Evolutionary conservation across 768 basidiomycete genomes (phyloP), one percentile per base, ranked within the genome.

Genomic region (Aureoboletus auriporus): DNA sequence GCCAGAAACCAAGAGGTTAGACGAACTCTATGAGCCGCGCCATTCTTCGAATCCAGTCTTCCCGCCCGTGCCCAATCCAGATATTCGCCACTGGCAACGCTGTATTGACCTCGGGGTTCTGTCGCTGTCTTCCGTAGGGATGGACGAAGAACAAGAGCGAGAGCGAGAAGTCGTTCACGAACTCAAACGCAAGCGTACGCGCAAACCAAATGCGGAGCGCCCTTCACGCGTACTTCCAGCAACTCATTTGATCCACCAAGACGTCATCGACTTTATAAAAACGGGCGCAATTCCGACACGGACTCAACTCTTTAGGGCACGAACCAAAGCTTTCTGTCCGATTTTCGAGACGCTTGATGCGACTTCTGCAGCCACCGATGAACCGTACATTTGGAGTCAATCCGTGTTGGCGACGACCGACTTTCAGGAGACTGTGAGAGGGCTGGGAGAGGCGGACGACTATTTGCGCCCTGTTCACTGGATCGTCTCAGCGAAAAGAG

Each of bases 401-500:
- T 31, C 26, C 7, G 30, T 60, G 8, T n/a, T 60, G 20, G 53
- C 35, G 2, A 63, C 61, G 1, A 27, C 17, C 6, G 58, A 63
- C 38, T 63, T 61, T 8, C 29, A 34, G 12, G 39, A 12, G 6
- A 58, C 55, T 0, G 43, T 55, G 17, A 8, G 10, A 10, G 17
- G 17, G 3, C 6, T 37, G 1, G 44, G 53, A 35, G 62, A 57
- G 17, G 38, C 40, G 8, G 65, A 70, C 20, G 66, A 70, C 37
- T 66, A 71, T 26, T 59, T 70, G 12, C 66, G 68, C 9, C 66
- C 73, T 0, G 71, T 75, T 34, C 63, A 72, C 28, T 78, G 77
- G 76, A 64, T 78, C 38, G 30, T 75, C 30, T 70, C 51, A 47
- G 69, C 52, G 54, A 73, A 39, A 38, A 44, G n/a, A 63, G 70